Evolutionary conservation across 1,139 yeast genomes (phyloP).

Genomic region (Lodderomyces elongisporus): DNA sequence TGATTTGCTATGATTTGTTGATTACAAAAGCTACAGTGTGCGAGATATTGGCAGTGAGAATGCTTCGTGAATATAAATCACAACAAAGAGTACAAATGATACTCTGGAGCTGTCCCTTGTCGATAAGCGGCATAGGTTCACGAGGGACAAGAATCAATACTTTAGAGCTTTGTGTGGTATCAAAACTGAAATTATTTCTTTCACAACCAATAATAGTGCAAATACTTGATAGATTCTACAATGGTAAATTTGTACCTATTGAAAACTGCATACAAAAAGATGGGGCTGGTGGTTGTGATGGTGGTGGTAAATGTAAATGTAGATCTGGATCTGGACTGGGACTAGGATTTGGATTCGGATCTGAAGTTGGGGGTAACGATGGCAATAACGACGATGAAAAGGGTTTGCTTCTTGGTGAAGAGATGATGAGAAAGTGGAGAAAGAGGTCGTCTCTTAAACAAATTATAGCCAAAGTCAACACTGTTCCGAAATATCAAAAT

Average conservation of each 20-base stretch:
- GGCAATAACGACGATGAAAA: slow-evolving; percentile 3
- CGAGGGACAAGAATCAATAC: slow-evolving; percentile 34
- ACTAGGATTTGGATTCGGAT: too few species aligned
- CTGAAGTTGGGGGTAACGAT: not conserved
- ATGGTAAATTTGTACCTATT: slow-evolving; percentile 40
- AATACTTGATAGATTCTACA: slow-evolving; percentile 49
- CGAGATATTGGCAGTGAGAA: slow-evolving; percentile 50
- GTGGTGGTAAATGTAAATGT: too few species aligned
- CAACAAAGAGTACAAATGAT: slow-evolving; percentile 40
- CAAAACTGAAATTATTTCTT: slow-evolving; percentile 50
- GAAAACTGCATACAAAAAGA: slow-evolving; percentile 4
- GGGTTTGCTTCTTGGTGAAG: slow-evolving; percentile 13
- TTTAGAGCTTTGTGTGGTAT: slow-evolving; percentile 49
- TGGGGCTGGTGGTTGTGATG: not conserved
- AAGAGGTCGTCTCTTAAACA: slow-evolving; percentile 26
- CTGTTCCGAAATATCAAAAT: slow-evolving; percentile 42
- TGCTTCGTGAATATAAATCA: slow-evolving; percentile 47
- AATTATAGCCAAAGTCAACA: slow-evolving; percentile 27
- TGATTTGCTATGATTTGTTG: slow-evolving; percentile 46
- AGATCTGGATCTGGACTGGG: too few species aligned
- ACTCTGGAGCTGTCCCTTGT: slow-evolving; percentile 26
- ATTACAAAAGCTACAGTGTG: slow-evolving; percentile 51
- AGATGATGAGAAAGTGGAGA: slow-evolving; percentile 33
- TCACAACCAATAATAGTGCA: slow-evolving; percentile 53
- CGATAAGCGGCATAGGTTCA: not conserved